These are phyloP conservation scores for Umbellularia californica DNA, from an alignment of 164 flowering plant species.

Conservation along the genomic window DNA sequence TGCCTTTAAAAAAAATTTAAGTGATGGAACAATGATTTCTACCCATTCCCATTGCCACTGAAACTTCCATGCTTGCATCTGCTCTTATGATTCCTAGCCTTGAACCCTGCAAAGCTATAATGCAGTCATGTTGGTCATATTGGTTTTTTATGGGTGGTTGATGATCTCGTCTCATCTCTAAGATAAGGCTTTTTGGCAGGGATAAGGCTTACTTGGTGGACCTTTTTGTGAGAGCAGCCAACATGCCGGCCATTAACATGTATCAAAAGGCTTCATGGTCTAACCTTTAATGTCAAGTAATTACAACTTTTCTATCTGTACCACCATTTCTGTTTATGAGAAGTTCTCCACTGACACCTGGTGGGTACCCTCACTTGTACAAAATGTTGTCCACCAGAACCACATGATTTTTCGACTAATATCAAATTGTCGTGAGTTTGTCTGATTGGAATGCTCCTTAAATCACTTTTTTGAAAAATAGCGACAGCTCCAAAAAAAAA, in stretches of 20 bases:
- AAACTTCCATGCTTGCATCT: conserved; percentile 1
- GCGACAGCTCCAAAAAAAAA: no score
- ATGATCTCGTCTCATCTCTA: background rate
- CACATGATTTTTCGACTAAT: conserved; percentile 1
- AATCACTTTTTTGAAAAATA: no score
- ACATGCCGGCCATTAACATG: conserved; percentile 89
- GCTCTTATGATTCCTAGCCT: conserved; percentile 1
- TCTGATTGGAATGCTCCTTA: no score
- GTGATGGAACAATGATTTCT: background rate
- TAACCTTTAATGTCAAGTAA: background rate
- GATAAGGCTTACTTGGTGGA: conserved; percentile 90
- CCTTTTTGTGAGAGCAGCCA: conserved; percentile 82
- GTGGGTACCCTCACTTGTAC: background rate
- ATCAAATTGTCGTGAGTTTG: background rate
- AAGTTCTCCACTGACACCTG: background rate
- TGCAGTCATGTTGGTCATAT: conserved; percentile 1
- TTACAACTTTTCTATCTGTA: background rate
- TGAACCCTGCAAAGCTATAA: conserved; percentile 4
- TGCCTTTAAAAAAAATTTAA: background rate
- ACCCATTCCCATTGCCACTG: conserved; percentile 2
- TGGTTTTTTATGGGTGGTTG: conserved; percentile 2
- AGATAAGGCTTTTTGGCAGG: conserved; percentile 36
- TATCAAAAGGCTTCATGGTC: conserved; percentile 60
- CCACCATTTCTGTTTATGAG: background rate
- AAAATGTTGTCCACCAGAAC: background rate